These are phyloP conservation scores for Metschnikowia bowlesiae DNA, from an alignment of 805 yeast genomes.

Conservation along the genomic window DNA sequence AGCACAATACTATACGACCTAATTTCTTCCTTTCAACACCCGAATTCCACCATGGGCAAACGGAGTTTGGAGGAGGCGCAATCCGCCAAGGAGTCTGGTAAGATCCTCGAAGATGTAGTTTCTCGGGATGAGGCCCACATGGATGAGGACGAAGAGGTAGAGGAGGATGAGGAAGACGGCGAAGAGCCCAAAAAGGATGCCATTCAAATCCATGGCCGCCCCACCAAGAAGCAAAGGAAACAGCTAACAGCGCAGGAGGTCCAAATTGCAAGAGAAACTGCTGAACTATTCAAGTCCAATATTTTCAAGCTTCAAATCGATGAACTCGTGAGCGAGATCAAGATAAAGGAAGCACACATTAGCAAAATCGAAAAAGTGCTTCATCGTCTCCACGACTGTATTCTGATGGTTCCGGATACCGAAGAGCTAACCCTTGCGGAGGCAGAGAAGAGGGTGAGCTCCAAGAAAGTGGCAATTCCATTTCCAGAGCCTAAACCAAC, in stretches of 20 bases:
- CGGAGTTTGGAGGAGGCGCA: slow-evolving; percentile 3
- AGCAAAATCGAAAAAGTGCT: slow-evolving; percentile 66
- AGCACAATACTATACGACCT: neutral
- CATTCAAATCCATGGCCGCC: slow-evolving; percentile 13
- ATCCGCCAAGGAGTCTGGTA: neutral
- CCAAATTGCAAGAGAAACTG: slow-evolving; percentile 88
- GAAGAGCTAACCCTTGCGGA: slow-evolving; percentile 51
- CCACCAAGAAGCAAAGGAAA: slow-evolving; percentile 33
- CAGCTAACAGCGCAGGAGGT: slow-evolving; percentile 72
- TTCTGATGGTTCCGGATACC: slow-evolving; percentile 56
- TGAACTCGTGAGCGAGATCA: slow-evolving; percentile 78
- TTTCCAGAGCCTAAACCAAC: slow-evolving; percentile 88
- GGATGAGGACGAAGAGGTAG: slow-evolving; percentile 10
- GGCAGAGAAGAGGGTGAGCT: slow-evolving; percentile 50
- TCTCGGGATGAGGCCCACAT: neutral
- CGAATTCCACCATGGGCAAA: slow-evolving; percentile 1
- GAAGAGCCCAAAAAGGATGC: slow-evolving; percentile 1
- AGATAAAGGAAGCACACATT: slow-evolving; percentile 65
- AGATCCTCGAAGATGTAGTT: neutral
- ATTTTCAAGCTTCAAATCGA: slow-evolving; percentile 94
- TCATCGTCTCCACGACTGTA: slow-evolving; percentile 65
- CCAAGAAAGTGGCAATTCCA: slow-evolving; percentile 62
- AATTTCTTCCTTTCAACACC: neutral
- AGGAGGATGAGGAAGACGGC: slow-evolving; percentile 2
- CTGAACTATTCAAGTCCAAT: slow-evolving; percentile 90